A percentile compares a stretch with the other conserved stretches of the same genome.
Conservation (phyloP, 179 eudicot species). For the Beta corolliflora region DNA sequence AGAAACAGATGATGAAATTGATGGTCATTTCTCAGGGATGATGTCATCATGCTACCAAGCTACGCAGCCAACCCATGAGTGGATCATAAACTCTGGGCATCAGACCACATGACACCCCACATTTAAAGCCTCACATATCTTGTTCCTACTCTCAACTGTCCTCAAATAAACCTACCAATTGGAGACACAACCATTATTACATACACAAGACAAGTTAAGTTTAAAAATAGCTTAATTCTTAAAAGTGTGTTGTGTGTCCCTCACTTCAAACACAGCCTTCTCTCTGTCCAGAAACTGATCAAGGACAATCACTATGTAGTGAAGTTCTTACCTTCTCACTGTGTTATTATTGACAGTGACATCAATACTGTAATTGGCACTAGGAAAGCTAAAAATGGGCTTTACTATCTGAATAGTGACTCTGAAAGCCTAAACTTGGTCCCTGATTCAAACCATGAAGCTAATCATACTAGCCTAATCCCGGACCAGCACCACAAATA, state of each 20-base stretch:
- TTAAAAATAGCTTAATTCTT: not conserved
- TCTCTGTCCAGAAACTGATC: not conserved
- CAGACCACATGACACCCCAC: not conserved
- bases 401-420: too few species aligned
- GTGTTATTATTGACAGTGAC: not conserved
- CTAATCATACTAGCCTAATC: too few species aligned
- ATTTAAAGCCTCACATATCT: not conserved
- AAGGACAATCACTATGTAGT: not conserved
- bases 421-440: too few species aligned
- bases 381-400: too few species aligned
- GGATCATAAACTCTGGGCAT: not conserved
- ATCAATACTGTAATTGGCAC: too few species aligned
- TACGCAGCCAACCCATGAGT: not conserved
- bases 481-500: not conserved
- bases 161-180: not conserved
- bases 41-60: not conserved
- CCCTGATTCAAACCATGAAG: too few species aligned
- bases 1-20: not conserved
- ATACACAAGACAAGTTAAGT: not conserved
- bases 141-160: not conserved
- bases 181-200: not conserved
- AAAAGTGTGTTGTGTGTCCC: not conserved
- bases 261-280: not conserved
- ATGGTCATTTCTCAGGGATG: not conserved
- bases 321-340: not conserved